A percentile compares a stretch with the other conserved stretches of the same genome.
phyloP scores from a whole-genome alignment of 257 asterid genomes.

The Solanum piurae region DNA sequence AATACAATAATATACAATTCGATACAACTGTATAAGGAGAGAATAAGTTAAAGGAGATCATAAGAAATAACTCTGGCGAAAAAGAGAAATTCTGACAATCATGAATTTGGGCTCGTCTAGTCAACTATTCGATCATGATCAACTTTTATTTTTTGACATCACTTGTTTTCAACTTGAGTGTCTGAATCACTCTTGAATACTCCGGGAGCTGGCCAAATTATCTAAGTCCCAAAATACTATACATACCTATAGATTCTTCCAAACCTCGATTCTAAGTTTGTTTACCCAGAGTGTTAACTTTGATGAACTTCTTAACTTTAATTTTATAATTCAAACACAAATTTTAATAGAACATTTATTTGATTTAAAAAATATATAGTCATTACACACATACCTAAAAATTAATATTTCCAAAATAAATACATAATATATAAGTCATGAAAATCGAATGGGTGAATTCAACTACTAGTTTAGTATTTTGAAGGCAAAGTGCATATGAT shows the following conservation, averaged over 20 bases:
- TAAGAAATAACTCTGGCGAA: not conserved
- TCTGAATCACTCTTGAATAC: not conserved
- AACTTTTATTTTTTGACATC: not conserved
- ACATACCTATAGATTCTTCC: not conserved
- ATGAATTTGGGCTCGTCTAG: too few relatives aligned
- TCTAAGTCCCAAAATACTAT: not conserved
- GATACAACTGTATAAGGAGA: not conserved
- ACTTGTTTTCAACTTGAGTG: not conserved
- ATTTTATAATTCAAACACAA: not conserved
- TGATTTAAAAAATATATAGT: too few relatives aligned
- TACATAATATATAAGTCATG: not conserved
- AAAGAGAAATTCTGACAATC: not conserved
- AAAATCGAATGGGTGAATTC: not conserved
- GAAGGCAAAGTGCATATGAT: not conserved
- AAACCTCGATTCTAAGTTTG: too few relatives aligned
- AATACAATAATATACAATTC: not conserved
- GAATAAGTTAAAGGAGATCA: not conserved
- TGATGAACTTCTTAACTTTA: not conserved
- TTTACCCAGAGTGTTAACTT: not conserved
- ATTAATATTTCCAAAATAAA: too few relatives aligned
- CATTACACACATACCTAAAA: not conserved
- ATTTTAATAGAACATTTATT: too few relatives aligned
- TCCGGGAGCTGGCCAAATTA: accelerated
- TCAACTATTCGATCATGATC: not conserved
- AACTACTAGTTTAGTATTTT: too few relatives aligned